Evolutionary conservation across 2,329 filamentous ascomycete species (phyloP).

Genomic region (Fusarium camptoceras): DNA sequence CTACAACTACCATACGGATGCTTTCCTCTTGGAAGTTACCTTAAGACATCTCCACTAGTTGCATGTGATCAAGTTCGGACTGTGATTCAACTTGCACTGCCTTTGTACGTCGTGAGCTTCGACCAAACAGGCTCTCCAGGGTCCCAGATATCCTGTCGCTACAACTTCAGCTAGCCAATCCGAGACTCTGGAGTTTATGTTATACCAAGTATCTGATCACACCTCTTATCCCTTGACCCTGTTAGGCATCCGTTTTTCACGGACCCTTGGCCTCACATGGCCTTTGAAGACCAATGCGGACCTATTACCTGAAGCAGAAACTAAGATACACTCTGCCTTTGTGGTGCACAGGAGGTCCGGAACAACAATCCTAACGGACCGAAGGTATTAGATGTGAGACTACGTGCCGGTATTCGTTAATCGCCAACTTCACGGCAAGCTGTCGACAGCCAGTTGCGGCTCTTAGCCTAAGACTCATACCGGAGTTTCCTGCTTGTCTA

Average conservation of each 20-base stretch:
- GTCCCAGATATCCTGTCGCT: constrained; percentile 4
- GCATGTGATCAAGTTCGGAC: constrained; percentile 7
- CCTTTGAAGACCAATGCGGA: constrained; percentile 7
- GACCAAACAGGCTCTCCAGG: constrained; percentile 10
- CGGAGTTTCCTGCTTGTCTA: constrained; percentile 22
- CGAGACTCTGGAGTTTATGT: constrained; percentile 1
- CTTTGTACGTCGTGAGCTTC: constrained; percentile 17
- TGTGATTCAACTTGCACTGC: constrained; percentile 25
- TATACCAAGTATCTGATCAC: constrained; percentile 1
- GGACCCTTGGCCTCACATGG: constrained; percentile 12
- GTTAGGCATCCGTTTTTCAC: constrained; percentile 14
- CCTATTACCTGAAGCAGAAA: constrained; percentile 24
- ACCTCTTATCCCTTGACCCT: constrained; percentile 1
- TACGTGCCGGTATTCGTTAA: constrained; percentile 32
- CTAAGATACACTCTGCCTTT: constrained; percentile 22
- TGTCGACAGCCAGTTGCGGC: constrained; percentile 27
- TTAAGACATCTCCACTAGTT: constrained; percentile 6
- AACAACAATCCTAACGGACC: constrained; percentile 7
- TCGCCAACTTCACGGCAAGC: constrained; percentile 32
- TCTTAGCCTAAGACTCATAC: constrained; percentile 22
- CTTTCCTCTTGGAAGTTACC: constrained; percentile 2
- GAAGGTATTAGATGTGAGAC: constrained; percentile 12
- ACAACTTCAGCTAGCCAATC: constrained; percentile 1
- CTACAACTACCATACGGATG: constrained; percentile 12
- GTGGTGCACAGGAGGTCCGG: constrained; percentile 1